These are phyloP conservation scores for Herpetospermum pedunculosum DNA, from an alignment of 306 rosid genomes.

Conservation along the genomic window DNA sequence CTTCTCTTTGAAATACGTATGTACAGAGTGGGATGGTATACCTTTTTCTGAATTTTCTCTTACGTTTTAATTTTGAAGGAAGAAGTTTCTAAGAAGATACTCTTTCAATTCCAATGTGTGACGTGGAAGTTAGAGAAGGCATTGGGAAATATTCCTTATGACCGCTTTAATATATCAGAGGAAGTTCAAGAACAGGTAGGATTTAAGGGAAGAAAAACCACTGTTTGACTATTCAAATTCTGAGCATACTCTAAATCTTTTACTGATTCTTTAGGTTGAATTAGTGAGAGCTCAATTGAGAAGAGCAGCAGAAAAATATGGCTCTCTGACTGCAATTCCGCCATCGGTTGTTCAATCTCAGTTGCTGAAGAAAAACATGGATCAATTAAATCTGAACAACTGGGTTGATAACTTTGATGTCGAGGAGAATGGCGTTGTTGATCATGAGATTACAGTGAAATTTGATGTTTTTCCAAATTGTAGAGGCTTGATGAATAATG, in stretches of 20 bases:
- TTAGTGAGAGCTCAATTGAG: constrained; percentile 74
- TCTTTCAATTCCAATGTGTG: constrained; percentile 67
- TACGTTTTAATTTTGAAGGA: constrained; percentile 61
- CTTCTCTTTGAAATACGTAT: not conserved
- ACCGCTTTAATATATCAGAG: constrained; percentile 60
- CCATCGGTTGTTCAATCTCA: constrained; percentile 33
- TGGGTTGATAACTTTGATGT: constrained; percentile 23
- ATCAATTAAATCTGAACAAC: constrained; percentile 28
- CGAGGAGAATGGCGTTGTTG: constrained; percentile 23
- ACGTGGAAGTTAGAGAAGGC: constrained; percentile 87
- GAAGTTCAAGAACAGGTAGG: constrained; percentile 94
- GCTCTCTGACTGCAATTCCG: constrained; percentile 38
- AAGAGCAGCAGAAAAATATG: constrained; percentile 75
- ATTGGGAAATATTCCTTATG: constrained; percentile 51
- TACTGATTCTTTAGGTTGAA: constrained; percentile 51
- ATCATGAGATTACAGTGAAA: constrained; percentile 32
- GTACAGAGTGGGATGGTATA: not conserved
- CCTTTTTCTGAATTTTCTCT: constrained; percentile 40
- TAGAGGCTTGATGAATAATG: constrained; percentile 26
- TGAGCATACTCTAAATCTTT: constrained; percentile 1
- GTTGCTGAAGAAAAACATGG: constrained; percentile 34
- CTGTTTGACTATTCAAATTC: not conserved
- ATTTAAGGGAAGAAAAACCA: constrained; percentile 7
- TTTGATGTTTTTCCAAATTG: constrained; percentile 17
- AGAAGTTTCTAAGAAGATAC: constrained; percentile 53